Percentiles rank a stretch among this genome's conserved stretches.
Conservation (phyloP, 805 yeast genomes). For the Teunomyces gatunensis region DNA sequence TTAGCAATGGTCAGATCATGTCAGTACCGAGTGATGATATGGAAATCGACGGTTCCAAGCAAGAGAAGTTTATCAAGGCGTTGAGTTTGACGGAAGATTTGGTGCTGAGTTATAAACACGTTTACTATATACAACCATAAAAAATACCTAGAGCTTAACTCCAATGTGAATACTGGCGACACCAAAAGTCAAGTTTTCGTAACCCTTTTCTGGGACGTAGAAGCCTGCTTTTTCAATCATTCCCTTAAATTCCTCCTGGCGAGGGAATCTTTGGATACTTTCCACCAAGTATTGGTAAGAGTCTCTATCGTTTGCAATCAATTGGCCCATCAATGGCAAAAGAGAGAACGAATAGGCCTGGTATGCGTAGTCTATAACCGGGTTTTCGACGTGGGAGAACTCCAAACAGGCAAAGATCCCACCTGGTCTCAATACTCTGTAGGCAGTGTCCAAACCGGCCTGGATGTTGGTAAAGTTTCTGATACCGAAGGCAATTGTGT, state of each 20-base stretch:
- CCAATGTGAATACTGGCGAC: constrained; percentile 96
- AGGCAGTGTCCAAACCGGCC: constrained; percentile 91
- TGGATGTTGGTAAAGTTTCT: constrained; percentile 94
- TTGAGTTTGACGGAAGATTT: constrained; percentile 33
- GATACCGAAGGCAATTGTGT: constrained; percentile 96
- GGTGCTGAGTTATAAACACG: constrained; percentile 6
- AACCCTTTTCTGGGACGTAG: constrained; percentile 80
- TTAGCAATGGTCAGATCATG: constrained; percentile 26
- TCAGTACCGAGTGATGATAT: constrained; percentile 13
- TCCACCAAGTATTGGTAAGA: constrained; percentile 96
- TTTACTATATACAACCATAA: constrained; percentile 8
- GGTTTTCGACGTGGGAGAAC: constrained; percentile 87
- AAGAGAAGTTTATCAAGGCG: constrained; percentile 19
- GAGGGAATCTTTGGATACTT: constrained; percentile 87
- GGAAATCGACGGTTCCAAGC: constrained; percentile 16
- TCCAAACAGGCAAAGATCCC: constrained; percentile 97
- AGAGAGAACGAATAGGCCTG: constrained; percentile 85
- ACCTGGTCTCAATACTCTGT: constrained; percentile 93
- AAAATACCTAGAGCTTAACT: constrained; percentile 60
- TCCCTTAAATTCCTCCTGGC: constrained; percentile 82
- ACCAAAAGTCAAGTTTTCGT: constrained; percentile 92
- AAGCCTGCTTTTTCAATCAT: constrained; percentile 97
- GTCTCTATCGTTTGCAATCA: constrained; percentile 92
- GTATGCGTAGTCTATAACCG: constrained; percentile 69
- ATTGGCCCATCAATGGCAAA: constrained; percentile 92